Evolutionary conservation across 306 rosid genomes (phyloP).

Genomic region (Astragalus glycyphyllos): DNA sequence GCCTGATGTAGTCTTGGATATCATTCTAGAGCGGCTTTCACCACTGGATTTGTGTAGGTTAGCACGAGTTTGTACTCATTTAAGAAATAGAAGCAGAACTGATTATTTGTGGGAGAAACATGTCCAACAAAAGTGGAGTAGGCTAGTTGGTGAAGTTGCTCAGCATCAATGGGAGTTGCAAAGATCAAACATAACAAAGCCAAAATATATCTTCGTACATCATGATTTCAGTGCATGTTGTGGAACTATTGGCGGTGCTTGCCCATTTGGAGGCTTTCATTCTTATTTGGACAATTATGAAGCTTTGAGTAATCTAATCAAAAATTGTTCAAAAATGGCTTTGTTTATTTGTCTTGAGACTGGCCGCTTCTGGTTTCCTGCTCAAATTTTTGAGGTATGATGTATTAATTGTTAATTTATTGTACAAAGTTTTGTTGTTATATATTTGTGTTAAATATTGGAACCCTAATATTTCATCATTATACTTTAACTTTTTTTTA

Average conservation of each 20-base stretch:
- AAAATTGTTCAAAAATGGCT: background rate
- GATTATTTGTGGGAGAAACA: conserved; percentile 40
- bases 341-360: background rate
- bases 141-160: conserved; percentile 49
- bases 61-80: conserved; percentile 31
- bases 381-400: conserved; percentile 66
- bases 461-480: too few relatives aligned
- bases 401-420: background rate
- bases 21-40: conserved; percentile 43
- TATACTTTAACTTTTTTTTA: too few relatives aligned
- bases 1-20: conserved; percentile 29
- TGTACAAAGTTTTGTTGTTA: too few relatives aligned
- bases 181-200: background rate
- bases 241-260: conserved; percentile 31
- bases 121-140: conserved; percentile 37
- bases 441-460: too few relatives aligned
- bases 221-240: conserved; percentile 10
- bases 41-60: conserved; percentile 42
- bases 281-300: conserved; percentile 31
- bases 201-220: background rate
- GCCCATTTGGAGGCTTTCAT: conserved; percentile 20
- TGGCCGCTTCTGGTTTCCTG: conserved; percentile 41
- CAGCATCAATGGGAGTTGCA: conserved; percentile 38
- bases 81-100: conserved; percentile 11
- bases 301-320: background rate